Conservation (phyloP, 192 early-diverging fungal genomes). For the Coemansia sp. region DNA sequence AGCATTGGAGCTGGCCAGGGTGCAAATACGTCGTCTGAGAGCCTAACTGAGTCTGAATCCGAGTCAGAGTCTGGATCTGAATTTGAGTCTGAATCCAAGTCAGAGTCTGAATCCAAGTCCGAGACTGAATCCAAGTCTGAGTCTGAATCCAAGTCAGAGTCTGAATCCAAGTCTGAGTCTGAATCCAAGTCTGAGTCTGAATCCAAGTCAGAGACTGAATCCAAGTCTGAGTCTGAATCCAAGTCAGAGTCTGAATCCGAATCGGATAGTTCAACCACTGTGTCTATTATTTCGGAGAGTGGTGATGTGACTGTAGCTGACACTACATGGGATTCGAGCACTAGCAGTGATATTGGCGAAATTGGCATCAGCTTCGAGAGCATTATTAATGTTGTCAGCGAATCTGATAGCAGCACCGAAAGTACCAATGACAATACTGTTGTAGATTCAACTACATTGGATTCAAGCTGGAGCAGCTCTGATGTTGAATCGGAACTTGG, state of each 20-base stretch:
- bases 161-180: too few species aligned
- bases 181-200: not conserved
- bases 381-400: not conserved
- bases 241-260: not conserved
- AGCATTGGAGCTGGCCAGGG: too few species aligned
- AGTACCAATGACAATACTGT: not conserved
- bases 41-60: not conserved
- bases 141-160: too few species aligned
- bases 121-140: not conserved
- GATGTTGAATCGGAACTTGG: not conserved
- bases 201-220: not conserved
- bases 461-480: not conserved
- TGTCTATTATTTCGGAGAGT: not conserved
- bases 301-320: not conserved
- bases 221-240: not conserved
- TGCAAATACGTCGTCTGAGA: not conserved
- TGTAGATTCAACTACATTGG: not conserved
- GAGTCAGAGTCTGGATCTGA: too few species aligned
- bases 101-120: not conserved
- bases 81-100: too few species aligned
- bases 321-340: not conserved
- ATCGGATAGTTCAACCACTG: not conserved
- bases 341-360: not conserved
- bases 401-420: not conserved
- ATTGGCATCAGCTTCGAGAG: not conserved